Evolutionary conservation across 2,329 filamentous ascomycete species (phyloP), one percentile per base, ranked within the genome.

Genomic region (Apiospora pterosperma): DNA sequence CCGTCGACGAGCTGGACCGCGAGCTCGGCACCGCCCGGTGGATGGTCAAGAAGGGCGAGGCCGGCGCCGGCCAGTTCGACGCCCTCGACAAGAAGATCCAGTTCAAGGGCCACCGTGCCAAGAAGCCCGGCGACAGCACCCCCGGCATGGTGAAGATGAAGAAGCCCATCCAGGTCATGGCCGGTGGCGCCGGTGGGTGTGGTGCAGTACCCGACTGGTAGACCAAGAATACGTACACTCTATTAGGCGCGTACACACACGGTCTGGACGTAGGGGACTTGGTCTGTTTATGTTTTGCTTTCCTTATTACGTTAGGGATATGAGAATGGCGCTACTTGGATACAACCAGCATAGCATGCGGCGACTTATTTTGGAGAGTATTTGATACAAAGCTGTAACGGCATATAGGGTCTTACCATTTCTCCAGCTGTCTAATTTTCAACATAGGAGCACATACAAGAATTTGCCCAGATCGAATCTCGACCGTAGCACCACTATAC

Each of bases 11-110:
- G 79, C 81, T 97, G 55, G 93, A 97, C 75, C 84, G 84, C 1
- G 85, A 92, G 64, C 80, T 97, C 34, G 92, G 92, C 0, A 97
- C 93, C 0, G 82, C 83, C 71, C 90, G 87, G 78, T 97, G 92
- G 88, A 91, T 86, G 78, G 88, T 97, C 21, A 90, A 84, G 79
- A 90, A 90, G 76, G 90, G 84, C 1, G 92, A 96, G 77, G 61
- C 41, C 25, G 78, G 76, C 8, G 71, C 73, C 63, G 70, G 68
- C 8, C 77, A 76, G 44, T 79, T 82, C 62, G 78, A 74, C 21
- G 80, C 81, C 71, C 75, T 85, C 38, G 84, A 86, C 62, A 72
- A 70, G 65, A 81, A 78, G 73, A 81, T 84, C 64, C 74, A 73
- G 28, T 81, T 82, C 67, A 77, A 78, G 65, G 82, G 82, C 0